Percentiles rank a stretch among this genome's conserved stretches.
Evolutionary conservation across 2,329 filamentous ascomycete species (phyloP).

Genomic region (Helminthosporium solani): DNA sequence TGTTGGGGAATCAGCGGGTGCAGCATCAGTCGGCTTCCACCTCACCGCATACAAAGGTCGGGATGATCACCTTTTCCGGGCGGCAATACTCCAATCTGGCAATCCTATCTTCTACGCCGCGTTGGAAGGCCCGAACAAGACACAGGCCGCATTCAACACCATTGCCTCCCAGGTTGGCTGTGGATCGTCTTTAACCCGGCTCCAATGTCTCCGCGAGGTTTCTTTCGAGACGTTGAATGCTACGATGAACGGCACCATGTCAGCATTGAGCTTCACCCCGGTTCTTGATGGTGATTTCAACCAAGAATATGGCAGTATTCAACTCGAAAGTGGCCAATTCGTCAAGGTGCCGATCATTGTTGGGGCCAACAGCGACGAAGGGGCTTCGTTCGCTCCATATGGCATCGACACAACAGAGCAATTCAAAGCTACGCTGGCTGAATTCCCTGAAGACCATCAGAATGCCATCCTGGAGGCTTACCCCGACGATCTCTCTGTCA

Average conservation of each 20-base stretch:
- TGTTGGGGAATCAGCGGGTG: conserved; percentile 49
- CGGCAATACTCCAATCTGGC: conserved; percentile 49
- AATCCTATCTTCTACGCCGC: conserved; percentile 39
- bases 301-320: conserved; percentile 49
- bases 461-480: conserved; percentile 27
- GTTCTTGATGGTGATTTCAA: conserved; percentile 57
- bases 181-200: neutral
- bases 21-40: conserved; percentile 45
- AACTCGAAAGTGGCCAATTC: conserved; percentile 61
- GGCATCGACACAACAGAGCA: conserved; percentile 59
- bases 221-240: neutral
- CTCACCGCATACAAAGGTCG: conserved; percentile 51
- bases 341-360: conserved; percentile 64
- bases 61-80: conserved; percentile 51
- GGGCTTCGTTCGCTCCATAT: conserved; percentile 55
- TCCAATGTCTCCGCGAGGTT: neutral
- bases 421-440: conserved; percentile 48
- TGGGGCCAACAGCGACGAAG: conserved; percentile 67
- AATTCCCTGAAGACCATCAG: conserved; percentile 15
- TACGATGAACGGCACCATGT: neutral
- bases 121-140: no score
- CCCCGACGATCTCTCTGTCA: conserved; percentile 24
- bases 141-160: neutral
- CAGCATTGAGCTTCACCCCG: conserved; percentile 2
- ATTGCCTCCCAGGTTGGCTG: neutral